Percentiles rank a stretch among this genome's conserved stretches.
These are phyloP conservation scores for Penicillium desertorum DNA, from an alignment of 495 filamentous ascomycete species.

Conservation along the genomic window DNA sequence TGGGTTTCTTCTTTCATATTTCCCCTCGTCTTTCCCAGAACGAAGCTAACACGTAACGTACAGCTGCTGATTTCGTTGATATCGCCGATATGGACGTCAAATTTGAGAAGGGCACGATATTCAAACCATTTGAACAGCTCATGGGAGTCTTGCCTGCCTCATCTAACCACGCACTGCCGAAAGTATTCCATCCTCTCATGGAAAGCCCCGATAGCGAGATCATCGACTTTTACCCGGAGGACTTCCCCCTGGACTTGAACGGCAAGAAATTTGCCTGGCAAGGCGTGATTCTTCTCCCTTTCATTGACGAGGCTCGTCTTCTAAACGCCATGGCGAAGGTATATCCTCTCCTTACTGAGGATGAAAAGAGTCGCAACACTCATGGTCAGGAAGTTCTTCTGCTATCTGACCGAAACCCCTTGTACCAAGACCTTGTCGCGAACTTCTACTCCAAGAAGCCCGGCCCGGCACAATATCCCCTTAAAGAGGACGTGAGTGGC, in stretches of 20 bases:
- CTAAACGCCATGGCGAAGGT: slow-evolving; percentile 79
- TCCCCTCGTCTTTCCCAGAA: slow-evolving; percentile 45
- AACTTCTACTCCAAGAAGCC: slow-evolving; percentile 92
- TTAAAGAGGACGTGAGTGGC: slow-evolving; percentile 71
- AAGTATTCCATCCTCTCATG: slow-evolving; percentile 87
- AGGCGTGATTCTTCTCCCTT: slow-evolving; percentile 88
- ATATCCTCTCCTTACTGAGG: slow-evolving; percentile 73
- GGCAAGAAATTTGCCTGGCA: slow-evolving; percentile 99
- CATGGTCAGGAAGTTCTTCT: slow-evolving; percentile 78
- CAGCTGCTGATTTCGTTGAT: slow-evolving; percentile 86
- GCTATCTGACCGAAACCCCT: slow-evolving; percentile 73
- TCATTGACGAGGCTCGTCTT: slow-evolving; percentile 89
- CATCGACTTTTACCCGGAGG: slow-evolving; percentile 94
- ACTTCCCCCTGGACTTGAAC: slow-evolving; percentile 90
- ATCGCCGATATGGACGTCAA: slow-evolving; percentile 72
- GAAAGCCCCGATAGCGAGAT: slow-evolving; percentile 82
- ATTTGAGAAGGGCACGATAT: slow-evolving; percentile 85
- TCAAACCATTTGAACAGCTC: slow-evolving; percentile 92
- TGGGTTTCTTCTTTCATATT: neutral
- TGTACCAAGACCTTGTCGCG: slow-evolving; percentile 76
- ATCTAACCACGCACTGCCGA: slow-evolving; percentile 86
- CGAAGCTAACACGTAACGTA: neutral
- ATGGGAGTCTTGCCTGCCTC: slow-evolving; percentile 97
- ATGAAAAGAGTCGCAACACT: slow-evolving; percentile 77
- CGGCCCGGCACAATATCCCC: slow-evolving; percentile 58